These are phyloP conservation scores for Chlamydomonas incerta DNA, from an alignment of 139 green algal species.

Conservation along the genomic window DNA sequence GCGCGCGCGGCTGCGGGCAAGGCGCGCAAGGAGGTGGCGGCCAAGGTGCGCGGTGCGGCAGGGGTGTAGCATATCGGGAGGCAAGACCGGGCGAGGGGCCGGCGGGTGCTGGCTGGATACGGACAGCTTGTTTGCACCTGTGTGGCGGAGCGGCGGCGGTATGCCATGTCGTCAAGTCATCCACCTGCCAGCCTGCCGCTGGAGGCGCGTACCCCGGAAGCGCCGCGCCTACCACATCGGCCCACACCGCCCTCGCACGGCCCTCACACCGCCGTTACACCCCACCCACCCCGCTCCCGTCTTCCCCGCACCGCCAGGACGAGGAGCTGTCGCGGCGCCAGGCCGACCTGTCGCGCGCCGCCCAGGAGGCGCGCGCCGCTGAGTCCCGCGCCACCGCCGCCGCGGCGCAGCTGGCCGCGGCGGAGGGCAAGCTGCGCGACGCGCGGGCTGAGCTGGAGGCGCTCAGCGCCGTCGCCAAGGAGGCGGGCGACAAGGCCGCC, in stretches of 20 bases:
- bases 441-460: constrained; percentile 13
- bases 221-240: background rate
- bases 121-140: too few relatives aligned
- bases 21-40: background rate
- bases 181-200: background rate
- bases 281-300: too few relatives aligned
- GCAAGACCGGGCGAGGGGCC: too few relatives aligned
- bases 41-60: background rate
- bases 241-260: background rate
- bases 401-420: background rate
- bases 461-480: background rate
- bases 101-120: too few relatives aligned
- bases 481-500: background rate
- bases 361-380: background rate
- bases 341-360: background rate
- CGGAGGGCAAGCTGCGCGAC: constrained; percentile 1
- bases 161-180: background rate
- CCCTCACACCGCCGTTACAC: too few relatives aligned
- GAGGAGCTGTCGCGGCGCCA: constrained; percentile 7
- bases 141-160: too few relatives aligned
- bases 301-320: background rate
- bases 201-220: background rate
- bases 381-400: background rate
- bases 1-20: background rate
- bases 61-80: too few relatives aligned